phyloP scores from a whole-genome alignment of 306 rosid species.

The Lupinus albus region DNA sequence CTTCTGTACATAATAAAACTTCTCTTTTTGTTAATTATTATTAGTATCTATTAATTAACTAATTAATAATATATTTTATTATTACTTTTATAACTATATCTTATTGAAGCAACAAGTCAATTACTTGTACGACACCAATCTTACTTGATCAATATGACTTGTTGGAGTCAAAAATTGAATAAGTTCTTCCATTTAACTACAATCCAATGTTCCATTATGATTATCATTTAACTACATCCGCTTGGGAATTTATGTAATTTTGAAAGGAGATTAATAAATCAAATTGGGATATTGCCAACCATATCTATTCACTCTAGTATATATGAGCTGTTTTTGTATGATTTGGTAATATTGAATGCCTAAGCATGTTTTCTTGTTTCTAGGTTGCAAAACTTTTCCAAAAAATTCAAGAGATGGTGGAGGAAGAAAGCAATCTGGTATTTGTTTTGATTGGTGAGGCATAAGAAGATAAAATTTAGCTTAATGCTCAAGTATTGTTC shows the following conservation, averaged over 20 bases:
- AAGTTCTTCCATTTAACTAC: not conserved
- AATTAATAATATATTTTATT: too few relatives aligned
- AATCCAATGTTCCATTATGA: not conserved
- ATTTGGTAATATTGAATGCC: constrained; percentile 6
- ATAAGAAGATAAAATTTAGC: constrained; percentile 34
- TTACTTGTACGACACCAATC: too few relatives aligned
- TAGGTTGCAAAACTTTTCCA: constrained; percentile 95
- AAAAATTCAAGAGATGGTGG: constrained; percentile 89
- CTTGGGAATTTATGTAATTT: constrained; percentile 20
- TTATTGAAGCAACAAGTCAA: too few relatives aligned
- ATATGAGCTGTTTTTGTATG: constrained; percentile 23
- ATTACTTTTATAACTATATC: too few relatives aligned
- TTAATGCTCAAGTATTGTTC: constrained; percentile 33
- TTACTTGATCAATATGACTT: too few relatives aligned
- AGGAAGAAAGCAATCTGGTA: constrained; percentile 88
- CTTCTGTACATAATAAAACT: too few relatives aligned
- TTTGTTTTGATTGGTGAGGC: constrained; percentile 98
- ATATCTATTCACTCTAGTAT: not conserved
- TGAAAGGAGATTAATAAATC: constrained; percentile 14
- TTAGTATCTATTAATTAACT: too few relatives aligned
- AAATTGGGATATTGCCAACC: constrained; percentile 4
- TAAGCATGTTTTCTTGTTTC: constrained; percentile 29
- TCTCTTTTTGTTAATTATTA: too few relatives aligned
- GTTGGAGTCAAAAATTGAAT: not conserved
- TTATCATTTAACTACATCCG: not conserved